Conservation (phyloP, 805 yeast species). For the Sugiyamaella smithiae region DNA sequence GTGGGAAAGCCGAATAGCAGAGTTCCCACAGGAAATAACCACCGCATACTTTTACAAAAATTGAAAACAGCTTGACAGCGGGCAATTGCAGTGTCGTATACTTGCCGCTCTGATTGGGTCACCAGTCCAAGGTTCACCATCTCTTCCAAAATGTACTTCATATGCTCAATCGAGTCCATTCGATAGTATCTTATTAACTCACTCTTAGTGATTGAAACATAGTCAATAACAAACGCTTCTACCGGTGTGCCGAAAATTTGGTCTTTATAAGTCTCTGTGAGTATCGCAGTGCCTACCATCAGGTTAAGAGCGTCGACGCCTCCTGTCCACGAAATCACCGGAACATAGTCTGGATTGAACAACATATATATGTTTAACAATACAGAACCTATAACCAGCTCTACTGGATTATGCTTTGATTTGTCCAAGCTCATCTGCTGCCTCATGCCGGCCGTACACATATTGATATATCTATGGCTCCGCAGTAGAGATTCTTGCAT, state of each 20-base stretch:
- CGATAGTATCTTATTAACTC: no score
- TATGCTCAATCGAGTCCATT: no score
- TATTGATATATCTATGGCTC: conserved; percentile 1
- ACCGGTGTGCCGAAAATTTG: no score
- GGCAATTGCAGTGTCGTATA: background rate
- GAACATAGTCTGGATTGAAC: background rate
- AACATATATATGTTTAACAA: conserved; percentile 2
- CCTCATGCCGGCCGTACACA: background rate
- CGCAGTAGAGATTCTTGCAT: no score
- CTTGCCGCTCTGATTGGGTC: no score
- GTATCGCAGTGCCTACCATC: conserved; percentile 2
- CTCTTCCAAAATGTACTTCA: background rate
- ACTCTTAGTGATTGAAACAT: no score
- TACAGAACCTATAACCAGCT: conserved; percentile 5
- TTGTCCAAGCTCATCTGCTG: background rate
- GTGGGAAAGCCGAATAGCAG: background rate
- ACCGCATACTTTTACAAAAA: background rate
- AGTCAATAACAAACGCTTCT: background rate
- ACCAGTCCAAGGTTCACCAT: background rate
- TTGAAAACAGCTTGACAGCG: background rate
- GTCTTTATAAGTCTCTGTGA: background rate
- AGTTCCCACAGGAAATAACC: background rate
- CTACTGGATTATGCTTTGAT: conserved; percentile 8
- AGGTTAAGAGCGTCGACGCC: conserved; percentile 8
- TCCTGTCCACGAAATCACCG: conserved; percentile 3